Percentiles rank a stretch among this genome's conserved stretches.
These are phyloP conservation scores for Chaetomium tenue DNA, from an alignment of 495 filamentous ascomycete genomes.

Conservation along the genomic window DNA sequence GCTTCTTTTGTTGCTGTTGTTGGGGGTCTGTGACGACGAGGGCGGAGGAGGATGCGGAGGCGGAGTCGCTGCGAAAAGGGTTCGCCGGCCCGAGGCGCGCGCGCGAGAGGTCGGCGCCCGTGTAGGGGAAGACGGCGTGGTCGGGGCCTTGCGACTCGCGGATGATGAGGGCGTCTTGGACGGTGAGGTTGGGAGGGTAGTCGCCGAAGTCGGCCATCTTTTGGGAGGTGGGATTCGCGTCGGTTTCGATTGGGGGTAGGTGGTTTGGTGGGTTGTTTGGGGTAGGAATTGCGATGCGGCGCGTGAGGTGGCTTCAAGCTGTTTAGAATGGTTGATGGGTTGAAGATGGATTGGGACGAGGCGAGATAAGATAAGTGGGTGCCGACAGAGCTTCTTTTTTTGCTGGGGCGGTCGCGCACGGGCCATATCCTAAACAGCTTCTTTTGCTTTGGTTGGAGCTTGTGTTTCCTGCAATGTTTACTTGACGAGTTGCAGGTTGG, in stretches of 20 bases:
- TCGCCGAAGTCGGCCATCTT: conserved; percentile 56
- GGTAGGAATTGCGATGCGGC: not conserved
- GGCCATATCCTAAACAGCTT: not conserved
- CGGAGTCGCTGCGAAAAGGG: conserved; percentile 68
- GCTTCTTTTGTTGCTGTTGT: too few species aligned
- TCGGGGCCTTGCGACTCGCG: conserved; percentile 50
- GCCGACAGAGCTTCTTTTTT: not conserved
- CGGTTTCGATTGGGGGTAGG: not conserved
- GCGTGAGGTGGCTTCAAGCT: not conserved
- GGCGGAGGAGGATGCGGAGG: conserved; percentile 25
- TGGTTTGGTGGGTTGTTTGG: not conserved
- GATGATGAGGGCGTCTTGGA: conserved; percentile 54
- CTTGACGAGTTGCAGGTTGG: not conserved
- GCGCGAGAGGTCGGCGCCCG: conserved; percentile 62
- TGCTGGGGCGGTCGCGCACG: not conserved
- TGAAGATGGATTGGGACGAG: not conserved
- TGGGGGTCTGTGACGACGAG: not conserved
- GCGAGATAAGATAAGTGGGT: conserved; percentile 1
- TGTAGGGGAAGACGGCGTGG: conserved; percentile 64
- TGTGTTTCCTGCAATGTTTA: not conserved
- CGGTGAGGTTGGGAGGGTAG: conserved; percentile 58
- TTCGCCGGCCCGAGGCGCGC: conserved; percentile 72
- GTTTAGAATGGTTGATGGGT: not conserved
- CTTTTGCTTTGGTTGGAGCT: not conserved
- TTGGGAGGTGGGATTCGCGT: not conserved